Evolutionary conservation across 192 early-diverging fungal species (phyloP).

Genomic region (Coemansia sp.): DNA sequence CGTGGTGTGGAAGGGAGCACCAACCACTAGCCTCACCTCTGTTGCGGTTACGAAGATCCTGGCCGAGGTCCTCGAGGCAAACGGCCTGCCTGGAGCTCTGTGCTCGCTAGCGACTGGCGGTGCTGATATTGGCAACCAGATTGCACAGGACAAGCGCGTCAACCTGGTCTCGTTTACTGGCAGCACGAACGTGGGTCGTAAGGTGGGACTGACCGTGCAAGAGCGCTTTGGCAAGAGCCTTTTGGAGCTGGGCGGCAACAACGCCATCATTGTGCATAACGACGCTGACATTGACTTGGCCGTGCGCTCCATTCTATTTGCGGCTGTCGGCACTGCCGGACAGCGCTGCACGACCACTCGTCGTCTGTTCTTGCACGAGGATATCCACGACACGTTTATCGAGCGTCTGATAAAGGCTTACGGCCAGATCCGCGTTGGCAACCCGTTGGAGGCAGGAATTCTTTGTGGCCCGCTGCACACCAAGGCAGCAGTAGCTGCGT

Average conservation of each 20-base stretch:
- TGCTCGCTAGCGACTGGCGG: conserved; percentile 86
- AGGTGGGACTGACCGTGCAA: conserved; percentile 82
- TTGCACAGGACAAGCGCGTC: conserved; percentile 72
- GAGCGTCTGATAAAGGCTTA: conserved; percentile 83
- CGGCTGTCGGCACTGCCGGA: conserved; percentile 94
- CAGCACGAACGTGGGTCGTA: conserved; percentile 75
- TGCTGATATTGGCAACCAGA: conserved; percentile 79
- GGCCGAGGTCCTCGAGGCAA: conserved; percentile 77
- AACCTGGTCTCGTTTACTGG: conserved; percentile 92
- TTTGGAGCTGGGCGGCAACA: conserved; percentile 95
- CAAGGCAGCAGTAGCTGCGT: conserved; percentile 76
- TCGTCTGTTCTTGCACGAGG: conserved; percentile 86
- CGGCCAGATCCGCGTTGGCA: conserved; percentile 82
- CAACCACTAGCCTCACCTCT: conserved; percentile 76
- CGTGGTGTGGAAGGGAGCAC: conserved; percentile 89
- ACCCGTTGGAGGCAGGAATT: conserved; percentile 80
- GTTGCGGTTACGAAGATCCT: conserved; percentile 91
- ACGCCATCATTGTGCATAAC: conserved; percentile 89
- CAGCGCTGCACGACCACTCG: conserved; percentile 96
- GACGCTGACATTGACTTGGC: conserved; percentile 93
- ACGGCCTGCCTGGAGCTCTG: conserved; percentile 81
- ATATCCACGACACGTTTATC: conserved; percentile 84
- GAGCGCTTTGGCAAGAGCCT: conserved; percentile 86
- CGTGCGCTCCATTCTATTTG: conserved; percentile 85
- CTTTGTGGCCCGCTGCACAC: conserved; percentile 95